Base-by-base conservation (phyloP, 1,284 basidiomycete species). In the Trichosporon coremiiforme region DNA sequence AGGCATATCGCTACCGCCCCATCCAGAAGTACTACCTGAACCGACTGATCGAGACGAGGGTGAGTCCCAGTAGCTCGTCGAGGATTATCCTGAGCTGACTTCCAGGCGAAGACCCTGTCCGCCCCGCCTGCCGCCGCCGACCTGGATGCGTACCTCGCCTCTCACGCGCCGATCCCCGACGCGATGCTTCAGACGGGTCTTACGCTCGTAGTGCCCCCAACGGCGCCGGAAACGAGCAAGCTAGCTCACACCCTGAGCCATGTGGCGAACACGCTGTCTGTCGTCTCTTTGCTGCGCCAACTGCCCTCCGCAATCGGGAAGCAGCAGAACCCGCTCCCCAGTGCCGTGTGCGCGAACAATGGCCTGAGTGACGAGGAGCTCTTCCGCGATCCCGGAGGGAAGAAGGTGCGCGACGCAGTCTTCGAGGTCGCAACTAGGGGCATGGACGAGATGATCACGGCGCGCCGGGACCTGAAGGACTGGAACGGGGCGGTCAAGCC, bases 401-500 rank as follows among this genome's bases (percentile, higher is more conserved):
- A 77, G 57, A 33, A n/a, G 29, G 57, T 20, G 31, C 47, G 53
- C 47, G 87, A 88, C 70, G 94, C 93, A 0, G 90, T 93, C 41
- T 97, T 90, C 79, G 91, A 94, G 78, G 90, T 96, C 79, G 95
- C 95, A 17, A 93, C 91, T 10, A 84, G 92, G 20, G 95, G 94
- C 50, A 94, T 96, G 84, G 94, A 96, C 84, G 91, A 98, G 82
- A 82, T 98, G 73, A 86, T 90, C 75, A 94, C 93, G 2, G 93
- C 94, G 2, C 87, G 92, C 57, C 87, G 89, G 67, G 89, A 91
- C 86, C 87, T 95, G 78, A 88, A 88, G 75, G 86, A 88, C 64
- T 86, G 85, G 71, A 87, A 84, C 38, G 88, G 88, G 31, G 88
- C 85, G 76, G 87, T 93, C 13, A 74, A 76, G 63, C 91, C 91